Evolutionary conservation across 2,329 filamentous ascomycete species (phyloP), one percentile per base, ranked within the genome.

Genomic region (Ampelomyces quisqualis): DNA sequence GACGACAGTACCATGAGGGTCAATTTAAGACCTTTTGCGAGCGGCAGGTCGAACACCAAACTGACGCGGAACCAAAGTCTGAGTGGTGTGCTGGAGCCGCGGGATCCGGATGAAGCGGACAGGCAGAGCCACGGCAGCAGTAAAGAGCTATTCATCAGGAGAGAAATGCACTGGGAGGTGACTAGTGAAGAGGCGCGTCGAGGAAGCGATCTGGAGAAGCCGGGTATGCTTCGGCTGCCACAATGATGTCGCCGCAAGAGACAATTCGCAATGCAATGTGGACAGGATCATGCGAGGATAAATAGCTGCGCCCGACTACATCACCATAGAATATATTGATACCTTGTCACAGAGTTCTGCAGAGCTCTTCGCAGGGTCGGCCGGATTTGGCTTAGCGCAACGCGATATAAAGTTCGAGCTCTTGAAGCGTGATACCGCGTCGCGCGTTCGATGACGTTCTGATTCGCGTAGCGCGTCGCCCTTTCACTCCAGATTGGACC

Each of bases 361-460:
- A n/a, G n/a, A n/a, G n/a, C n/a, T n/a, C n/a, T n/a, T n/a, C n/a
- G n/a, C n/a, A n/a, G n/a, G n/a, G n/a, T 19, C 3, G 8, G 24
- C 7, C n/a, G 7, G 6, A 5, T 3, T 27, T 33, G 15, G 38
- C 41, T 48, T 49, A 42, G 43, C 43, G 28, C 5, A 11, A n/a
- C 7, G 37, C 34, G 29, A 45, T 42, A 46, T 51, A 43, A 38
- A 43, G 36, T 31, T 36, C 17, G 17, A 32, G 34, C n/a, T n/a
- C n/a, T n/a, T n/a, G n/a, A n/a, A n/a, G 45, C 49, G 57, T 62
- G 58, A 62, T 55, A 47, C 47, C 57, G 57, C 57, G 58, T 53
- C 43, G 19, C 43, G 38, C 37, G 38, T 34, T 45, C 45, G 26
- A 45, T 56, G 53, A 60, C 55, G 55, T 53, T 40, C 52, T 26